phyloP scores from a whole-genome alignment of 129 eudicot species.

The Helichrysum umbraculigerum region DNA sequence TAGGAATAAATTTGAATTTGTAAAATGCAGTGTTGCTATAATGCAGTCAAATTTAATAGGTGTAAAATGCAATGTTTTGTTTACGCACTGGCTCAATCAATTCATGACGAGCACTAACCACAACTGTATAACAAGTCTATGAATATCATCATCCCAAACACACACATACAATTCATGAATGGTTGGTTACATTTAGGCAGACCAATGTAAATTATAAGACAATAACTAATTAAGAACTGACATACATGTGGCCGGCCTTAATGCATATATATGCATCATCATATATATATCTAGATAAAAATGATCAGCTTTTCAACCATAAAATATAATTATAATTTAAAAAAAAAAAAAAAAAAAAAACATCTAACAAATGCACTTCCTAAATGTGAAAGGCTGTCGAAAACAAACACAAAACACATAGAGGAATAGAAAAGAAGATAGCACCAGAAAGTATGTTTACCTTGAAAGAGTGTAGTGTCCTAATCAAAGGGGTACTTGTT shows the following conservation, averaged over 20 bases:
- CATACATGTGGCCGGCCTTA: slow-evolving; percentile 20
- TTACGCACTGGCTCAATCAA: background rate
- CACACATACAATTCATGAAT: slow-evolving; percentile 1
- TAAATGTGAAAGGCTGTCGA: slow-evolving; percentile 27
- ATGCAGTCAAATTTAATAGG: no score
- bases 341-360: no score
- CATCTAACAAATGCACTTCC: slow-evolving; percentile 32
- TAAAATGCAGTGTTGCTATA: no score
- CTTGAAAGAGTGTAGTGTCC: slow-evolving; percentile 41
- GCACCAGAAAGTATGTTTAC: slow-evolving; percentile 38
- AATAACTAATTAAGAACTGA: slow-evolving; percentile 17
- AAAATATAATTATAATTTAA: background rate
- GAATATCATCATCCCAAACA: background rate
- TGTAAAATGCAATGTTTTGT: no score
- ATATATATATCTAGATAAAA: background rate
- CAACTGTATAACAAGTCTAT: background rate
- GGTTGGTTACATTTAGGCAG: slow-evolving; percentile 23
- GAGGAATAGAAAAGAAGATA: slow-evolving; percentile 31
- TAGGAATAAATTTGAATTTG: no score
- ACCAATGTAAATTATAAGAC: slow-evolving; percentile 15
- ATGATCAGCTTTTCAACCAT: slow-evolving; percentile 32
- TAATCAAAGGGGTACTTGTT: slow-evolving; percentile 43
- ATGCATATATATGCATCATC: background rate
- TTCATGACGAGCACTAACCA: background rate
- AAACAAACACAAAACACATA: slow-evolving; percentile 26